A percentile compares a stretch with the other conserved stretches of the same genome.
Evolutionary conservation across 202 grass and related monocot species (phyloP).

Genomic region (Elaeis oleifera): DNA sequence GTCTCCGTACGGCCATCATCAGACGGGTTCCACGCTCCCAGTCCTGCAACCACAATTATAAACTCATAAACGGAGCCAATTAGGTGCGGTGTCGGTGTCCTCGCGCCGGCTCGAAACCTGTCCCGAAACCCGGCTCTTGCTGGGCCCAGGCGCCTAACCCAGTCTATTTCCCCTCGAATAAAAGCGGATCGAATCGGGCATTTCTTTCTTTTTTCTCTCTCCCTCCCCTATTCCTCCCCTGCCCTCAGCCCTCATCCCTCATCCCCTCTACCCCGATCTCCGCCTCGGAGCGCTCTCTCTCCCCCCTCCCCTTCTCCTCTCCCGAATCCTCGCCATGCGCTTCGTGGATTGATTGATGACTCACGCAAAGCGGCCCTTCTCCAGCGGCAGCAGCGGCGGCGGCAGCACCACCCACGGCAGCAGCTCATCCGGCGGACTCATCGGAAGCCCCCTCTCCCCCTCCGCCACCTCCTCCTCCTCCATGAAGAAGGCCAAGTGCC

Average conservation of each 20-base stretch:
- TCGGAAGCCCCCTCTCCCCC: slow-evolving; percentile 2
- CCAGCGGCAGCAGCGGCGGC: slow-evolving; percentile 8
- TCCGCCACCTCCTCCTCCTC: slow-evolving; percentile 22
- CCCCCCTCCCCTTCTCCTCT: not conserved
- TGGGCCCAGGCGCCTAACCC: no score
- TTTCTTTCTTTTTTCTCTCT: no score
- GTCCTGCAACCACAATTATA: no score
- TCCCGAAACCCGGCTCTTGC: no score
- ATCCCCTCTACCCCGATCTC: slow-evolving; percentile 46
- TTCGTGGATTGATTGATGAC: slow-evolving; percentile 12
- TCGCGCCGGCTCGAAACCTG: no score
- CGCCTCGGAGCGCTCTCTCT: slow-evolving; percentile 40
- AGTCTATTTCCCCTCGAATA: no score
- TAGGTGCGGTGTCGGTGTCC: no score
- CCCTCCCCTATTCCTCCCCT: slow-evolving; percentile 1
- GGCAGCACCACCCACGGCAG: not conserved
- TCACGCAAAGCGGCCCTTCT: slow-evolving; percentile 14
- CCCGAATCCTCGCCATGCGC: not conserved
- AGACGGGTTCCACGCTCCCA: no score
- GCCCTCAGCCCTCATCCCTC: slow-evolving; percentile 24
- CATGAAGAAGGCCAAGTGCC: slow-evolving; percentile 70
- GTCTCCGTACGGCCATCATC: no score
- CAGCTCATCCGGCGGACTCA: not conserved
- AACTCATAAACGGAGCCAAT: no score
- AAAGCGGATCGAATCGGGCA: no score